phyloP scores from a whole-genome alignment of 164 flowering plant species.

The Santalum album region DNA sequence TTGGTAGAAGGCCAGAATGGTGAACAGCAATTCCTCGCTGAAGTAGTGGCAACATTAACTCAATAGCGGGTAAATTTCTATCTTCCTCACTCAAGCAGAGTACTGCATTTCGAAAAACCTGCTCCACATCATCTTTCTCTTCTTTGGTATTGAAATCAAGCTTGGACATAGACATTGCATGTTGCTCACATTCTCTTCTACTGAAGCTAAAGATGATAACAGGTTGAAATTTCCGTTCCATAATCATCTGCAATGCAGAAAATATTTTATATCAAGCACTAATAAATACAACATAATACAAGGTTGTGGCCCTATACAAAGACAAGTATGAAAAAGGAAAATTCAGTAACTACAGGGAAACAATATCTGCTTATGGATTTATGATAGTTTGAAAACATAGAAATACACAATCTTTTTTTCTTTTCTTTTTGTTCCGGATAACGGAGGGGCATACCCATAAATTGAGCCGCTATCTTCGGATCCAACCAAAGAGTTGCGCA shows the following conservation, averaged over 20 bases:
- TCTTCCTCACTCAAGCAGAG: conserved; percentile 91
- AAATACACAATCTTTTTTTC: no score
- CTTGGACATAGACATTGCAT: conserved; percentile 96
- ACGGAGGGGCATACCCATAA: no score
- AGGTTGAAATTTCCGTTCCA: conserved; percentile 93
- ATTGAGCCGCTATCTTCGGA: no score
- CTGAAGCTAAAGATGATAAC: conserved; percentile 97
- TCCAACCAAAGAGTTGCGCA: no score
- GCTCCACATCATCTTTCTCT: conserved; percentile 82
- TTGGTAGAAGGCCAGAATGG: conserved; percentile 98
- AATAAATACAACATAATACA: background rate
- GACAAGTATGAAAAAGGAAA: background rate
- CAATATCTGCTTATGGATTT: no score
- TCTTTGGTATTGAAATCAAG: conserved; percentile 86
- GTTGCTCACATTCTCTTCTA: conserved; percentile 95
- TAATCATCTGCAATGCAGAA: conserved; percentile 71
- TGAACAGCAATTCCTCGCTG: conserved; percentile 98
- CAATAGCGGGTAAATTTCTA: conserved; percentile 85
- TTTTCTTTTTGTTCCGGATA: no score
- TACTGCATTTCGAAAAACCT: conserved; percentile 70
- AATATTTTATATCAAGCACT: conserved; percentile 7
- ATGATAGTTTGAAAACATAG: no score
- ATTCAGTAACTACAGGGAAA: no score
- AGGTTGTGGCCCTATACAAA: background rate
- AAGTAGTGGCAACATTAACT: conserved; percentile 87